Percentiles rank a stretch among this genome's conserved stretches.
phyloP scores from a whole-genome alignment of 2,329 filamentous ascomycete genomes.

The Penicillium sp. region DNA sequence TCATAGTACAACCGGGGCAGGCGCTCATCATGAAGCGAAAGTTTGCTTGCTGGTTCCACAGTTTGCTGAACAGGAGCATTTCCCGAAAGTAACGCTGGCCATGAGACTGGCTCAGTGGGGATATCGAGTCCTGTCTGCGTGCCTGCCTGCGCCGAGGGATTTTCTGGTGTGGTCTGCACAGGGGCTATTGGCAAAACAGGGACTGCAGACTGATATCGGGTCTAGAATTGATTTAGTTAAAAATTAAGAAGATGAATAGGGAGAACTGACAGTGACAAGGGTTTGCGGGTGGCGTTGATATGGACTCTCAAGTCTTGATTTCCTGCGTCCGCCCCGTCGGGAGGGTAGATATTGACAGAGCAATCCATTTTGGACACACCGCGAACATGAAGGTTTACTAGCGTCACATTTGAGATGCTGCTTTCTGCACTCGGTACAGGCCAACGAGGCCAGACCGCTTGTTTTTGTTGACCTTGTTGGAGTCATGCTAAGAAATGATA shows the following conservation, averaged over 20 bases:
- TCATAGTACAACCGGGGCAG: slow-evolving; percentile 51
- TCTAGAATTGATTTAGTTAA: slow-evolving; percentile 2
- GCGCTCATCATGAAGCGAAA: slow-evolving; percentile 27
- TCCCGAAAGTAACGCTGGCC: slow-evolving; percentile 19
- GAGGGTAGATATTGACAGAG: slow-evolving; percentile 69
- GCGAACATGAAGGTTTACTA: slow-evolving; percentile 59
- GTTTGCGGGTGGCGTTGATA: slow-evolving; percentile 8
- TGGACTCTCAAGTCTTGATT: slow-evolving; percentile 24
- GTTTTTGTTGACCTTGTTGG: slow-evolving; percentile 21
- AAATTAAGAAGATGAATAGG: not conserved
- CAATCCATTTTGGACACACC: slow-evolving; percentile 57
- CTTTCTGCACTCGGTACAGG: slow-evolving; percentile 46
- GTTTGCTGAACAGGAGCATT: slow-evolving; percentile 12
- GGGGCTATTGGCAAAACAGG: slow-evolving; percentile 7
- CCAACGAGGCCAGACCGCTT: slow-evolving; percentile 36
- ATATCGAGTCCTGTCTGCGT: slow-evolving; percentile 14
- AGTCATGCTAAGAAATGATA: slow-evolving; percentile 10
- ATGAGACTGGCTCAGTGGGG: slow-evolving; percentile 18
- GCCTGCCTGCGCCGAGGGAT: slow-evolving; percentile 14
- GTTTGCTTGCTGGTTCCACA: slow-evolving; percentile 14
- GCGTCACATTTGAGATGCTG: slow-evolving; percentile 75
- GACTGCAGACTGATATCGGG: slow-evolving; percentile 7
- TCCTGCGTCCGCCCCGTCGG: slow-evolving; percentile 57
- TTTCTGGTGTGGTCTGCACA: slow-evolving; percentile 16
- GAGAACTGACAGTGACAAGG: slow-evolving; percentile 9